Base-by-base conservation (phyloP, 495 filamentous ascomycete species). In the Penicillium steckii region DNA sequence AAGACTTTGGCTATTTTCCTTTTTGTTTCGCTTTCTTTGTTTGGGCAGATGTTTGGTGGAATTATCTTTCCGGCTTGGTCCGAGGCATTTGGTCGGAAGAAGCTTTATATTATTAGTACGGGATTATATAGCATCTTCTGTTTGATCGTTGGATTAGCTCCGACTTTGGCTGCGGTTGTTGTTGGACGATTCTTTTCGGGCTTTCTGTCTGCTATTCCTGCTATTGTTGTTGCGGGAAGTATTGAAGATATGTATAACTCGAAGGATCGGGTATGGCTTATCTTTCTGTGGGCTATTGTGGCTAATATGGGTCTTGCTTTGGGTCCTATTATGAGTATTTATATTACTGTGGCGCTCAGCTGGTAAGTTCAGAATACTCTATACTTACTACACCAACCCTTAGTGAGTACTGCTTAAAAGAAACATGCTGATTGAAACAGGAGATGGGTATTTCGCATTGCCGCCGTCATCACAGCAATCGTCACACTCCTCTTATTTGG, bases 161-260 rank as follows among this genome's bases (percentile, higher is more conserved):
- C 64, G 3, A 64, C 60, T 1, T 12, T 71, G 6, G 55, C 62
- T 0, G 71, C 50, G 2, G 61, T 64, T 3, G 37, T 70, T 2
- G 53, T 73, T 42, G 69, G 70, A 0, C 71, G 78, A 3, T 66
- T 71, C 19, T 25, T 73, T 2, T 65, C 70, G 0, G 78, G 76
- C 2, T 57, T 78, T 25, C 48, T 73, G 0, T 78, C 74, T 0
- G 72, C 75, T 1, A 65, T 79, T 3, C 78, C 75, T 0, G 62
- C 69, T 0, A 62, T 73, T 6, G 67, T 79, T 4, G 65, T 73
- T 4, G 62, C 66, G 0, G 75, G 76, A 0, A 77, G 73, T 37
- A 69, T 79, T 41, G 76, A 82, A 48, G 77, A 80, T 56, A 72
- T 81, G 57, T 80, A 66, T 51, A 67, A 74, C 46, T 50, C 67